Evolutionary conservation across 2,329 filamentous ascomycete genomes (phyloP).

Genomic region (Colletotrichum lindemuthianum): DNA sequence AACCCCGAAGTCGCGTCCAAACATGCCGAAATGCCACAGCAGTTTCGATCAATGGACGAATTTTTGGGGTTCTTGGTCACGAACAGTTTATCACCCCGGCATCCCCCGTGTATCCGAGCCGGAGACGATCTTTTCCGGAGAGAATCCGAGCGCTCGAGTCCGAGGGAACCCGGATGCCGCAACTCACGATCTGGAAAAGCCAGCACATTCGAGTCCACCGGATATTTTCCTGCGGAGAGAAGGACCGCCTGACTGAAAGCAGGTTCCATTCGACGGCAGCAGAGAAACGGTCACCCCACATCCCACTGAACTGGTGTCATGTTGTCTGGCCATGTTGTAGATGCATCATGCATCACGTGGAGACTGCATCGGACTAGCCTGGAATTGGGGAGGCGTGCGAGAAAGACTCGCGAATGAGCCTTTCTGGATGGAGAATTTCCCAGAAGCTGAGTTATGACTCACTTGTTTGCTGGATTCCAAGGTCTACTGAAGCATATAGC

Average conservation of each 20-base stretch:
- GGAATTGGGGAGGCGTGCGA: too few species aligned
- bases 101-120: neutral
- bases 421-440: too few species aligned
- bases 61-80: neutral
- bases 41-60: neutral
- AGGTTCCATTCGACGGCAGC: neutral
- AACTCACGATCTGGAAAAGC: neutral
- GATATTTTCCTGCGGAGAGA: neutral
- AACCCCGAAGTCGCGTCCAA: slow-evolving; percentile 23
- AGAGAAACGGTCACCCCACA: too few species aligned
- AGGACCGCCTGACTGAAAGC: neutral
- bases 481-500: too few species aligned
- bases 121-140: slow-evolving; percentile 3
- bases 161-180: slow-evolving; percentile 15
- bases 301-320: too few species aligned
- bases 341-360: too few species aligned
- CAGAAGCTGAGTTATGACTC: too few species aligned
- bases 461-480: too few species aligned
- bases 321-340: too few species aligned
- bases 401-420: too few species aligned
- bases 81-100: neutral
- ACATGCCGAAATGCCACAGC: neutral
- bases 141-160: slow-evolving; percentile 7
- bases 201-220: neutral
- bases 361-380: too few species aligned